Percentiles rank a stretch among this genome's conserved stretches.
Conservation (phyloP, 1,139 yeast genomes). For the Saccharomycopsis crataegensis region DNA sequence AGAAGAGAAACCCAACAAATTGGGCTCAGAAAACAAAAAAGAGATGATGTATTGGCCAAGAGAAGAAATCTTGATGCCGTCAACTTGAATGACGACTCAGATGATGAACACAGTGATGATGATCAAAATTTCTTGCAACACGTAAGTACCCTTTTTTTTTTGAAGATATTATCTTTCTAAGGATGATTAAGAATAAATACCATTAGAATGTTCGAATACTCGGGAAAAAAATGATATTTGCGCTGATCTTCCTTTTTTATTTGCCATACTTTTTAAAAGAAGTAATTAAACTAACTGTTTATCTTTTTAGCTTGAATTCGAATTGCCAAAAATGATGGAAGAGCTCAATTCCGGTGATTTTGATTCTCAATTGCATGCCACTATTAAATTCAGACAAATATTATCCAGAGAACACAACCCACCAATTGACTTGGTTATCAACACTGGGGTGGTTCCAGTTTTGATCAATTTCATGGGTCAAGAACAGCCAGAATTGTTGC, state of each 20-base stretch:
- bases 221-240: too few relatives aligned
- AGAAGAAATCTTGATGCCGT: conserved; percentile 66
- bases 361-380: conserved; percentile 79
- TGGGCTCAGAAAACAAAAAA: conserved; percentile 90
- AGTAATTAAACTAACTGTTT: neutral
- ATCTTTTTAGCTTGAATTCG: conserved; percentile 43
- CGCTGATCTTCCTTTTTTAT: neutral
- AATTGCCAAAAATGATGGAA: conserved; percentile 80
- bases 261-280: neutral
- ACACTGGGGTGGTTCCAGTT: conserved; percentile 86
- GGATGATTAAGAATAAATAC: too few relatives aligned
- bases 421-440: conserved; percentile 92
- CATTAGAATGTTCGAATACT: too few relatives aligned
- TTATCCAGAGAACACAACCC: conserved; percentile 93
- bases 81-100: conserved; percentile 40
- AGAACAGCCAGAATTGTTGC: conserved; percentile 76
- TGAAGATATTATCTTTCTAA: neutral
- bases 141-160: conserved; percentile 3
- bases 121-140: conserved; percentile 31
- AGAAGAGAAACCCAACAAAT: conserved; percentile 97
- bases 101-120: conserved; percentile 33
- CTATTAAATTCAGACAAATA: conserved; percentile 88
- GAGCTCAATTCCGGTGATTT: conserved; percentile 71
- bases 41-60: conserved; percentile 91
- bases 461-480: conserved; percentile 81